These are phyloP conservation scores for Apiotrichum porosum DNA, from an alignment of 1,284 basidiomycete genomes.

Conservation along the genomic window DNA sequence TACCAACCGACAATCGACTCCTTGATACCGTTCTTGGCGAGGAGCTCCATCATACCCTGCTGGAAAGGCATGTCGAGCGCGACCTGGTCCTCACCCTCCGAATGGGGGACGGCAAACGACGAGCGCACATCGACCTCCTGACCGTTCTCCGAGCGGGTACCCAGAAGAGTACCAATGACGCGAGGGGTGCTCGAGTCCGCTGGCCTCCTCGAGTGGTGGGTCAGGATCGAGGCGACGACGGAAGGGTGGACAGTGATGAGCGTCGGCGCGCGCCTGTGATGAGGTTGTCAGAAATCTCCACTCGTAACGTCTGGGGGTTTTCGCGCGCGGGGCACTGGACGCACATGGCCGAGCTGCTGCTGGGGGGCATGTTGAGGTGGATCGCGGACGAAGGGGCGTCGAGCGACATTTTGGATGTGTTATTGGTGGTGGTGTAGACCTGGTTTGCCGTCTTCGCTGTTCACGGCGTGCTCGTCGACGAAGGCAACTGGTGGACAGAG, in stretches of 20 bases:
- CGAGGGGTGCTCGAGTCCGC: conserved; percentile 55
- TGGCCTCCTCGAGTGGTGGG: conserved; percentile 89
- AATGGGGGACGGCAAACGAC: conserved; percentile 83
- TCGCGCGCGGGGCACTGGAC: too few species aligned
- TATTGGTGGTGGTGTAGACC: conserved; percentile 5
- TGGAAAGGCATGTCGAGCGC: conserved; percentile 97
- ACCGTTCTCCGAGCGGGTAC: conserved; percentile 65
- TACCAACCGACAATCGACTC: conserved; percentile 56
- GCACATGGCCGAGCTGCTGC: conserved; percentile 36
- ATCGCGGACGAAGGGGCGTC: conserved; percentile 44
- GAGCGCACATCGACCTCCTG: conserved; percentile 68
- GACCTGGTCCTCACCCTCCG: conserved; percentile 85
- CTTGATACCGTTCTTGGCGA: conserved; percentile 44
- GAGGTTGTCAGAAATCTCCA: conserved; percentile 1
- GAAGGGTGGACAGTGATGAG: conserved; percentile 83
- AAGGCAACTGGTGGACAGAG: too few species aligned
- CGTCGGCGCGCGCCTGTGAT: conserved; percentile 59
- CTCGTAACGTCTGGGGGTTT: too few species aligned
- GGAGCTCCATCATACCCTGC: conserved; percentile 85
- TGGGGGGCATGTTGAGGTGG: conserved; percentile 45
- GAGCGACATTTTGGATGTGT: conserved; percentile 40
- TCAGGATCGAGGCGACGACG: conserved; percentile 90
- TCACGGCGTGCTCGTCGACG: too few species aligned
- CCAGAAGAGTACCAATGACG: conserved; percentile 94
- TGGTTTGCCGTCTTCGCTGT: too few species aligned